A percentile compares a stretch with the other conserved stretches of the same genome.
phyloP scores from a whole-genome alignment of 1,284 basidiomycete species.

The Tilletia walkeri region DNA sequence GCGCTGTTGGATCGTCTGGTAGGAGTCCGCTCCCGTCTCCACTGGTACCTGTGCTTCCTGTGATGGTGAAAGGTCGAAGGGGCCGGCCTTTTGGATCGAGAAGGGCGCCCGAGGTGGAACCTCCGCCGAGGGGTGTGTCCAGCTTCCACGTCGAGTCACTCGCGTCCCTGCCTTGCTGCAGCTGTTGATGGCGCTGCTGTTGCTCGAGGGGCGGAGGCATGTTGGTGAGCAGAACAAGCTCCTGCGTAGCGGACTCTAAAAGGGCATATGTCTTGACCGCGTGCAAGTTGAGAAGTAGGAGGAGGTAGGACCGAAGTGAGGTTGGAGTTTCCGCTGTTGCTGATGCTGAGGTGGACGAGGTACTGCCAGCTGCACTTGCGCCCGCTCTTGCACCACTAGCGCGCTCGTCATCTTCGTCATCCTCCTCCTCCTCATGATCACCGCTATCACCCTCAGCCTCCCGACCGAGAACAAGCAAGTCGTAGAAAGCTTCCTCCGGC shows the following conservation, averaged over 20 bases:
- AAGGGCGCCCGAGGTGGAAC: slow-evolving; percentile 31
- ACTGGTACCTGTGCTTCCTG: slow-evolving; percentile 49
- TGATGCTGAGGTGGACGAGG: background rate
- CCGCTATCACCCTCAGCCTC: slow-evolving; percentile 22
- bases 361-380: background rate
- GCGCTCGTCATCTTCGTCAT: slow-evolving; percentile 22
- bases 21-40: background rate
- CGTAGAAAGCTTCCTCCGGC: slow-evolving; percentile 22
- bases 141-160: slow-evolving; percentile 41
- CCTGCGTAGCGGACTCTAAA: slow-evolving; percentile 36
- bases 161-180: slow-evolving; percentile 15
- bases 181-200: slow-evolving; percentile 3
- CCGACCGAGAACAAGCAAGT: slow-evolving; percentile 19
- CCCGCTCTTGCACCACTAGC: slow-evolving; percentile 4
- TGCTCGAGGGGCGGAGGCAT: slow-evolving; percentile 29
- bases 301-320: slow-evolving; percentile 39
- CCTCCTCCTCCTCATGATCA: slow-evolving; percentile 38
- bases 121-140: slow-evolving; percentile 29
- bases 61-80: slow-evolving; percentile 50
- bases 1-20: slow-evolving; percentile 66
- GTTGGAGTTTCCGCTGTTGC: background rate
- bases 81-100: slow-evolving; percentile 44
- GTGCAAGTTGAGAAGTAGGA: slow-evolving; percentile 44
- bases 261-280: slow-evolving; percentile 26
- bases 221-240: slow-evolving; percentile 38